Evolutionary conservation across 2,329 filamentous ascomycete species (phyloP).

Genomic region (Xylariaceae sp.): DNA sequence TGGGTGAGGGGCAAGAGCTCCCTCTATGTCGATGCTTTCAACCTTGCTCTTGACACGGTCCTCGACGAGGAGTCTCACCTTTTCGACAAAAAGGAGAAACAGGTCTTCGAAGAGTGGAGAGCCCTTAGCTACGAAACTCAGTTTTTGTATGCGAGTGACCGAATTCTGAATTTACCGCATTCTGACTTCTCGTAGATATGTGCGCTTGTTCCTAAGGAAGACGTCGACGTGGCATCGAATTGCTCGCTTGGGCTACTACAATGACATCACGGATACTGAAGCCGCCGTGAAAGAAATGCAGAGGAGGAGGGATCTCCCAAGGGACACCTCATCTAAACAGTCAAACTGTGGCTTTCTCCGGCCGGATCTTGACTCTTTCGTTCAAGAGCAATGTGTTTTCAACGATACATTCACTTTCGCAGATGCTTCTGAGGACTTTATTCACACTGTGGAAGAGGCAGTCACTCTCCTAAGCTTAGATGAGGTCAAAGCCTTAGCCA

Average conservation of each 20-base stretch:
- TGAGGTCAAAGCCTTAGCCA: constrained; percentile 83
- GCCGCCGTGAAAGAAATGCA: constrained; percentile 71
- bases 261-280: constrained; percentile 78
- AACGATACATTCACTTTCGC: constrained; percentile 74
- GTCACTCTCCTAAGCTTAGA: constrained; percentile 82
- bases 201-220: constrained; percentile 90
- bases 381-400: constrained; percentile 53
- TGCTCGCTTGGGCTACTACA: constrained; percentile 76
- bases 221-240: constrained; percentile 89
- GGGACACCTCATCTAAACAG: constrained; percentile 22
- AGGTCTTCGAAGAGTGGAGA: constrained; percentile 79
- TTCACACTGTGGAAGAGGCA: constrained; percentile 82
- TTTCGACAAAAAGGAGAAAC: constrained; percentile 79
- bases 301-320: constrained; percentile 59
- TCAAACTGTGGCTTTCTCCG: constrained; percentile 24
- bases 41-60: constrained; percentile 87
- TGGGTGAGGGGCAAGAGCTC: constrained; percentile 84
- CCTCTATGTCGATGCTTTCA: constrained; percentile 97
- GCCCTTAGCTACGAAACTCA: constrained; percentile 81
- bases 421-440: constrained; percentile 74
- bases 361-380: constrained; percentile 39
- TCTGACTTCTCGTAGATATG: constrained; percentile 66
- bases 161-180: constrained; percentile 2
- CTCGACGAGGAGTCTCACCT: constrained; percentile 86
- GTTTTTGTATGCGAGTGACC: constrained; percentile 70